phyloP scores from a whole-genome alignment of 345 rosid species.

The Cardiospermum halicacabum region DNA sequence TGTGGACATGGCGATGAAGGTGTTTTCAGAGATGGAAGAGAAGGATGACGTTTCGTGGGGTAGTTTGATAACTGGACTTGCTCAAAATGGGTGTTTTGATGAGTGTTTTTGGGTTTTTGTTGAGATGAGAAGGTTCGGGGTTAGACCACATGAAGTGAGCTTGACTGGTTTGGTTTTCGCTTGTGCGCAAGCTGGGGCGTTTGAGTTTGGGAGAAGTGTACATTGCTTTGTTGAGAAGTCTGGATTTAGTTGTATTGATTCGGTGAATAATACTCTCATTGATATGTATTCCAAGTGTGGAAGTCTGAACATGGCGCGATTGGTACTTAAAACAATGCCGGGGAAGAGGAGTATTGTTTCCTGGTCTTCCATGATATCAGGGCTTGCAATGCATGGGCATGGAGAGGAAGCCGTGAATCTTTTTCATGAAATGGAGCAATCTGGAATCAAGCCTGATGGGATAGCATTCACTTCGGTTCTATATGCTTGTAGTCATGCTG shows the following conservation, averaged over 20 bases:
- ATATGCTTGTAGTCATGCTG: slow-evolving; percentile 55
- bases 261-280: slow-evolving; percentile 33
- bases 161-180: slow-evolving; percentile 37
- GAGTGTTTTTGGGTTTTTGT: slow-evolving; percentile 25
- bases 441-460: slow-evolving; percentile 34
- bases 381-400: slow-evolving; percentile 46
- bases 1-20: slow-evolving; percentile 21
- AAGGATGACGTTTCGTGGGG: slow-evolving; percentile 40
- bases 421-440: slow-evolving; percentile 35
- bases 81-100: slow-evolving; percentile 29
- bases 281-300: slow-evolving; percentile 36
- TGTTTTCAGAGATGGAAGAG: slow-evolving; percentile 24
- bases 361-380: slow-evolving; percentile 45
- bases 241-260: slow-evolving; percentile 23
- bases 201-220: slow-evolving; percentile 28
- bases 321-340: slow-evolving; percentile 30
- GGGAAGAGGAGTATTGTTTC: slow-evolving; percentile 25
- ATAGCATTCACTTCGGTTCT: slow-evolving; percentile 35
- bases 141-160: slow-evolving; percentile 30
- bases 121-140: slow-evolving; percentile 27
- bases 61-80: slow-evolving; percentile 29
- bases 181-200: slow-evolving; percentile 33
- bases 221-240: slow-evolving; percentile 30
- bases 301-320: slow-evolving; percentile 32
- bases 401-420: slow-evolving; percentile 33